phyloP scores from a whole-genome alignment of 768 basidiomycete species.

The Dentipellis fragilis region DNA sequence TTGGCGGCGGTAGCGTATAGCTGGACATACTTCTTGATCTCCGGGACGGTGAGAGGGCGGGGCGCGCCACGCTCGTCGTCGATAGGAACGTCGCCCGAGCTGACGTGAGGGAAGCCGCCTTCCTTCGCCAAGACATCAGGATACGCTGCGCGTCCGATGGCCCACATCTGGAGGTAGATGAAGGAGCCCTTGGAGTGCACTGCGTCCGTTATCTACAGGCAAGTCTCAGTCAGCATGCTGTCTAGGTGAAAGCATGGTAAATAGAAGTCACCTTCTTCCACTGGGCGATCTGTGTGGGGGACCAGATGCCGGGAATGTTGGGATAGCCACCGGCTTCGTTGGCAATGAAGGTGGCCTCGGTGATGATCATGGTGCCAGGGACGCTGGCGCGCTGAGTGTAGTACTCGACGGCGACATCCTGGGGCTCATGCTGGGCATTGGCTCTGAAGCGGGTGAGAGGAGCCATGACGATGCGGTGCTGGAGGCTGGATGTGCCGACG shows the following conservation, averaged over 20 bases:
- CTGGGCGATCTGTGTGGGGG: too few species aligned
- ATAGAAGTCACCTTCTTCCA: not conserved
- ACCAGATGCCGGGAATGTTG: not conserved
- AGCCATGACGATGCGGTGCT: not conserved
- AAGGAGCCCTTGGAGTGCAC: slow-evolving; percentile 26
- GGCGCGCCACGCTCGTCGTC: not conserved
- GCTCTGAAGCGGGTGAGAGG: slow-evolving; percentile 1
- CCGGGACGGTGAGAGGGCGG: slow-evolving; percentile 15
- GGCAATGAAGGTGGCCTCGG: not conserved
- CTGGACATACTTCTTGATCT: slow-evolving; percentile 17
- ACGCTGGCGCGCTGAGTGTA: not conserved
- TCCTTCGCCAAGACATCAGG: not conserved
- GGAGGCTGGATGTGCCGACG: not conserved
- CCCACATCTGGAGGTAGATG: slow-evolving; percentile 30
- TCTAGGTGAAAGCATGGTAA: not conserved
- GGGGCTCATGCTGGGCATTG: not conserved
- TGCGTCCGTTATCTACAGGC: slow-evolving; percentile 8
- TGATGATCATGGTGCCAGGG: not conserved
- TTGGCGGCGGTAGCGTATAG: slow-evolving; percentile 25
- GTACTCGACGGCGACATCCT: not conserved
- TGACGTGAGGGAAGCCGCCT: not conserved
- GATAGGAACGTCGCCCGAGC: not conserved
- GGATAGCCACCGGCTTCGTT: not conserved
- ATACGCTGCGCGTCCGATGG: slow-evolving; percentile 22
- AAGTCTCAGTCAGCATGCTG: not conserved